Percentiles rank a stretch among this genome's conserved stretches.
These are phyloP conservation scores for Eremochloa ophiuroides DNA, from an alignment of 176 grass and related monocot genomes.

Conservation along the genomic window DNA sequence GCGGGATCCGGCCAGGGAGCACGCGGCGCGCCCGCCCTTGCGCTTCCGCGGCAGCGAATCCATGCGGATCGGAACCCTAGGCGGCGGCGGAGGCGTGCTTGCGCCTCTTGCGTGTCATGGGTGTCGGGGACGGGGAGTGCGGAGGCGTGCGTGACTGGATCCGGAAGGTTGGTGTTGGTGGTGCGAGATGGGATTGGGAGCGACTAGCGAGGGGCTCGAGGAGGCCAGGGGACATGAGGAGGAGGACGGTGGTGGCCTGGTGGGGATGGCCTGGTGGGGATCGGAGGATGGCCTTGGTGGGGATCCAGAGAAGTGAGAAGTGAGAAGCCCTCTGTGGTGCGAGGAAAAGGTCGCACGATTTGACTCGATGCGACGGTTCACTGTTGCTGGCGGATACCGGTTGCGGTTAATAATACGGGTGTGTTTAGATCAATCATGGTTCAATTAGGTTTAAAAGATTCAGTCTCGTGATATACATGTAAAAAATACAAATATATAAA, in stretches of 20 bases:
- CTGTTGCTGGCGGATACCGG: no score
- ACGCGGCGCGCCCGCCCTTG: conserved; percentile 50
- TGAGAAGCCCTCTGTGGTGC: no score
- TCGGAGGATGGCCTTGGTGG: no score
- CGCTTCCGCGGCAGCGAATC: conserved; percentile 74
- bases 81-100: conserved; percentile 9
- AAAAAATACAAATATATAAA: no score
- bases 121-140: not conserved
- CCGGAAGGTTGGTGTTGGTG: conserved; percentile 34
- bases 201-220: conserved; percentile 31
- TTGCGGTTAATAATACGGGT: no score
- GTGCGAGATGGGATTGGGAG: conserved; percentile 14
- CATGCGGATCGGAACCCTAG: conserved; percentile 34
- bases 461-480: no score
- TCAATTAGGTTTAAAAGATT: no score
- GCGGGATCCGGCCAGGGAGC: conserved; percentile 47
- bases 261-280: not conserved
- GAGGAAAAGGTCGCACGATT: no score
- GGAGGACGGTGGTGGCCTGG: conserved; percentile 1
- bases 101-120: conserved; percentile 51
- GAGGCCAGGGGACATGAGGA: not conserved
- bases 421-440: no score
- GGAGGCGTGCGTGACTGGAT: conserved; percentile 9
- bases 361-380: no score
- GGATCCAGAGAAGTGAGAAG: no score